Conservation (phyloP, 345 rosid genomes). For the Aquilaria malaccensis region DNA sequence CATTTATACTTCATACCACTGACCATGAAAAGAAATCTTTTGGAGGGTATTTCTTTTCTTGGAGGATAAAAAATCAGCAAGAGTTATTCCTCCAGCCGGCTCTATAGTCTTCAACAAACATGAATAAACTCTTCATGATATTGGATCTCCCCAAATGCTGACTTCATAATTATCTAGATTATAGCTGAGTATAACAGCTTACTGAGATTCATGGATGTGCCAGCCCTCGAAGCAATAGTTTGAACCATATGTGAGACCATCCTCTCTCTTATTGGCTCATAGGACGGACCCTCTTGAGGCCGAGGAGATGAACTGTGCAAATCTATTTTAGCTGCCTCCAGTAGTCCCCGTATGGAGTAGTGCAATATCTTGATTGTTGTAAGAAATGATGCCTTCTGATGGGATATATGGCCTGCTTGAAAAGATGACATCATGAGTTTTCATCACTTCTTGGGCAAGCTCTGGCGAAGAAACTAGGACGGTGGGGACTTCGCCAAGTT, state of each 20-base stretch:
- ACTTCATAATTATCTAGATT: too few species aligned
- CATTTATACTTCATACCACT: background rate
- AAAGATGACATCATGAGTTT: slow-evolving; percentile 24
- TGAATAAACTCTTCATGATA: too few species aligned
- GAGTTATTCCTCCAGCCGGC: background rate
- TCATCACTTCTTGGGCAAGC: slow-evolving; percentile 32
- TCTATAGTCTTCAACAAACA: too few species aligned
- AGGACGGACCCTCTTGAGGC: slow-evolving; percentile 28
- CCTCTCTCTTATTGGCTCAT: slow-evolving; percentile 22
- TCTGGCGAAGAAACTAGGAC: slow-evolving; percentile 35
- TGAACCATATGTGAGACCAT: too few species aligned
- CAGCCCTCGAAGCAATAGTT: too few species aligned
- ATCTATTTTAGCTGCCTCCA: slow-evolving; percentile 27
- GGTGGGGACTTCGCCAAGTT: slow-evolving; percentile 31
- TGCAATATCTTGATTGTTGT: slow-evolving; percentile 30
- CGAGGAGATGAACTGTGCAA: slow-evolving; percentile 24
- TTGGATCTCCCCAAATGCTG: too few species aligned
- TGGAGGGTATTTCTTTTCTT: background rate
- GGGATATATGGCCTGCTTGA: slow-evolving; percentile 29
- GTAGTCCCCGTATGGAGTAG: slow-evolving; percentile 25
- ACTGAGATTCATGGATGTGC: too few species aligned
- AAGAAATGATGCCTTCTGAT: slow-evolving; percentile 18
- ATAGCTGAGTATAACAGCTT: too few species aligned
- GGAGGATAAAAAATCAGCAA: background rate
- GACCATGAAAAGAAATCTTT: background rate